Conservation (phyloP, 176 grass and related monocot species). For the Ananas comosus region DNA sequence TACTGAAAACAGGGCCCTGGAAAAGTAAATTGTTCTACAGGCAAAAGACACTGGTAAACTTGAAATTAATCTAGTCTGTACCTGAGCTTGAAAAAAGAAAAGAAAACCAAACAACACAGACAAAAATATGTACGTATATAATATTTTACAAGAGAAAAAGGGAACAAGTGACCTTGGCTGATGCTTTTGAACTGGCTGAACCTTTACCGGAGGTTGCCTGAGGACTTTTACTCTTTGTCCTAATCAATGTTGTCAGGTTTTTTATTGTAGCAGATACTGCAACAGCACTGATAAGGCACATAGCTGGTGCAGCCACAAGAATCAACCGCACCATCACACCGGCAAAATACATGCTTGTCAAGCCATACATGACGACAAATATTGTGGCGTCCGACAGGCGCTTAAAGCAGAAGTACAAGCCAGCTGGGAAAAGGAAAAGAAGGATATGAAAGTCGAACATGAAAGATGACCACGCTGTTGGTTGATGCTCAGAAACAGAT, state of each 20-base stretch:
- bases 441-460: constrained; percentile 99
- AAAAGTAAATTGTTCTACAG: no score
- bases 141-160: not conserved
- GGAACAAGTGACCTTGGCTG: constrained; percentile 58
- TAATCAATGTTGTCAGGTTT: constrained; percentile 80
- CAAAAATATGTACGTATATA: not conserved
- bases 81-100: no score
- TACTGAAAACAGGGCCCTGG: no score
- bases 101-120: not conserved
- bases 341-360: constrained; percentile 99
- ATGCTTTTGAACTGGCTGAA: constrained; percentile 58
- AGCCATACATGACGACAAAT: constrained; percentile 96
- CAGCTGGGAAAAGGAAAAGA: constrained; percentile 92
- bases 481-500: constrained; percentile 98
- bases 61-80: no score
- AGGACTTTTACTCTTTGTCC: constrained; percentile 50
- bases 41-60: no score
- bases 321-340: constrained; percentile 97
- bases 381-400: constrained; percentile 87
- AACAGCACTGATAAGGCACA: constrained; percentile 95
- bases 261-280: constrained; percentile 88
- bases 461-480: constrained; percentile 98
- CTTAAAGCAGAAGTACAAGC: constrained; percentile 98
- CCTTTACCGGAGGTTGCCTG: constrained; percentile 57
- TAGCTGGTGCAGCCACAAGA: constrained; percentile 88